A percentile compares a stretch with the other conserved stretches of the same genome.
phyloP scores from a whole-genome alignment of 495 filamentous ascomycete genomes.

The Aspergillus indologenus region DNA sequence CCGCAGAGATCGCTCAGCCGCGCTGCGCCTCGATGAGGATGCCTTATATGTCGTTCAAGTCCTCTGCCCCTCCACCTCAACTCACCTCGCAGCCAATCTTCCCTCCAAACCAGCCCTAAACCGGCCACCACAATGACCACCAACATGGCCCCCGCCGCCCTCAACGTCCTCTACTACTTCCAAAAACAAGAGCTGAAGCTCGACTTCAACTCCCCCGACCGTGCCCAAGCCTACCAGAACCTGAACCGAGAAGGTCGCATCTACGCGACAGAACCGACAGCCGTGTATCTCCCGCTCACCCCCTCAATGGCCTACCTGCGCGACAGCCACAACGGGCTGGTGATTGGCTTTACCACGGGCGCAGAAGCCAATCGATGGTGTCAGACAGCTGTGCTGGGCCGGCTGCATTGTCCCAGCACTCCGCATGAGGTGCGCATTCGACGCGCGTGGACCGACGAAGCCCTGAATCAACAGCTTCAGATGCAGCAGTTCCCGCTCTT shows the following conservation, averaged over 20 bases:
- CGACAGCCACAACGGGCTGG: conserved; percentile 3
- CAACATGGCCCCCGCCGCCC: background rate
- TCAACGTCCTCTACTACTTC: conserved; percentile 3
- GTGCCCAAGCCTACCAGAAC: conserved; percentile 1
- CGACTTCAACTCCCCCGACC: conserved; percentile 1
- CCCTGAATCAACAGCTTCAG: background rate
- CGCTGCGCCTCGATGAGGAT: background rate
- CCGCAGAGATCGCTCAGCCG: background rate
- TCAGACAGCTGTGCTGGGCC: background rate
- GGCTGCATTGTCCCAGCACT: background rate
- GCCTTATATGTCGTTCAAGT: background rate
- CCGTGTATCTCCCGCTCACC: conserved; percentile 1
- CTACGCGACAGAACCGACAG: background rate
- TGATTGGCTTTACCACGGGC: background rate
- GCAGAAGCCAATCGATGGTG: background rate
- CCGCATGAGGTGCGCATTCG: background rate
- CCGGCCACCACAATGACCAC: background rate
- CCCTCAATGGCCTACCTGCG: conserved; percentile 5
- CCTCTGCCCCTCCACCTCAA: too few relatives aligned
- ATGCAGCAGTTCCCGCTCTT: background rate
- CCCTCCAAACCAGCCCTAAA: background rate
- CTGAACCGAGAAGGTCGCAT: conserved; percentile 6
- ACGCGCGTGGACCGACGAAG: background rate
- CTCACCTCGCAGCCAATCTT: background rate
- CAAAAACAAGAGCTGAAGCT: conserved; percentile 8